Percentiles rank a stretch among this genome's conserved stretches.
Evolutionary conservation across 2,329 filamentous ascomycete genomes (phyloP).

Genomic region (Xenosphaeropsis pyriputrescens): DNA sequence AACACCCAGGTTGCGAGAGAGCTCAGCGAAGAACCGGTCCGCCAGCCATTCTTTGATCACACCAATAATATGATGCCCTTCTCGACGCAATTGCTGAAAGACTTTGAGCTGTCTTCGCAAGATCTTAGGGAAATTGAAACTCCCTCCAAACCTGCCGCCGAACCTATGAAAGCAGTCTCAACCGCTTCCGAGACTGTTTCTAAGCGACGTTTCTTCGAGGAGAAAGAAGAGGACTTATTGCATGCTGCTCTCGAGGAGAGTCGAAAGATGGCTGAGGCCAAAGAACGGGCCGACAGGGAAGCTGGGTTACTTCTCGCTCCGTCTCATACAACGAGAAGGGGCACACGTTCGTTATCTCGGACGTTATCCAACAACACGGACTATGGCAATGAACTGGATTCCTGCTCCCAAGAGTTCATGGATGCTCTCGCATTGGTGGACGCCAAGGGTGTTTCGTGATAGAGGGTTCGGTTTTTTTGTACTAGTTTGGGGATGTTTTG

Average conservation of each 20-base stretch:
- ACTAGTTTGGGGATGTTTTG: too few relatives aligned
- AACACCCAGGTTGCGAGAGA: constrained; percentile 10
- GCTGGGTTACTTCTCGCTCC: too few relatives aligned
- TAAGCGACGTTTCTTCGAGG: constrained; percentile 11
- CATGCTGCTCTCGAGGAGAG: constrained; percentile 12
- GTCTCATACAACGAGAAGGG: too few relatives aligned
- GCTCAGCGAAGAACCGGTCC: constrained; percentile 4
- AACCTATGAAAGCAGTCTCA: not conserved
- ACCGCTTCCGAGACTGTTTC: not conserved
- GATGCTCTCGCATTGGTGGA: constrained; percentile 1
- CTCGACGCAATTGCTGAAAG: constrained; percentile 16
- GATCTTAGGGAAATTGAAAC: constrained; percentile 27
- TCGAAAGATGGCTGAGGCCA: constrained; percentile 1
- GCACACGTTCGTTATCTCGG: too few relatives aligned
- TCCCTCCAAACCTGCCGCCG: constrained; percentile 5
- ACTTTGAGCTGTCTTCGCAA: constrained; percentile 29
- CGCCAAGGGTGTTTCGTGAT: too few relatives aligned
- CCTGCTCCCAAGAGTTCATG: constrained; percentile 12
- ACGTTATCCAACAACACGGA: too few relatives aligned
- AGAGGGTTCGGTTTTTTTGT: too few relatives aligned
- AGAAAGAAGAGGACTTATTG: constrained; percentile 14
- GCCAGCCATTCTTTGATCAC: not conserved
- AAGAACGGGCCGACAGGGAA: not conserved
- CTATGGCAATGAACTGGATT: too few relatives aligned
- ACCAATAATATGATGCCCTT: constrained; percentile 12